Evolutionary conservation across 2,329 filamentous ascomycete species (phyloP).

Genomic region (Lecanoromycetidae sp.): DNA sequence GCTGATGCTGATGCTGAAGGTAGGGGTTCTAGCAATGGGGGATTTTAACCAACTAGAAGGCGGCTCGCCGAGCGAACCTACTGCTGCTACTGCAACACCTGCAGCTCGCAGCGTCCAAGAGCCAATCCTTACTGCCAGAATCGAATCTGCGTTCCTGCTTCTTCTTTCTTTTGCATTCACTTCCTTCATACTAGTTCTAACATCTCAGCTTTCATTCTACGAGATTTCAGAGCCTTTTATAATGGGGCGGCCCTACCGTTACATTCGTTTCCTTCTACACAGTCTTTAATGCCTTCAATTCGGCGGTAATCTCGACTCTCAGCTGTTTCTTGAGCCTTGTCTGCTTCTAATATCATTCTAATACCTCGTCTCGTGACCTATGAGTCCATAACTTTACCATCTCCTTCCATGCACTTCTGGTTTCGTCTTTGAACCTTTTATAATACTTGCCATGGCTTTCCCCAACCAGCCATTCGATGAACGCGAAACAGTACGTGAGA

Average conservation of each 20-base stretch:
- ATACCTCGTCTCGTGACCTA: too few species aligned
- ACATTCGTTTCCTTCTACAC: background rate
- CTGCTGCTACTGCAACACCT: conserved; percentile 3
- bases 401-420: too few species aligned
- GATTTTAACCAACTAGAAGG: conserved; percentile 1
- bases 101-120: conserved; percentile 5
- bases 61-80: conserved; percentile 2
- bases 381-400: background rate
- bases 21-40: background rate
- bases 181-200: background rate
- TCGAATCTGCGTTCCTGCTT: conserved; percentile 2
- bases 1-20: background rate
- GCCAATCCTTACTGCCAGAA: conserved; percentile 9
- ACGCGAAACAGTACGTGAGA: conserved; percentile 13
- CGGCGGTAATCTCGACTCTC: background rate
- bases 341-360: conserved; percentile 2
- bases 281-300: background rate
- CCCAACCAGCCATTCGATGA: conserved; percentile 18
- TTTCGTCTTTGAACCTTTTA: background rate
- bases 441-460: conserved; percentile 3
- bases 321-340: background rate
- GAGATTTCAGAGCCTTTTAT: background rate
- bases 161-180: background rate
- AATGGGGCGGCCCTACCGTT: background rate
- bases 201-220: conserved; percentile 6